A percentile compares a stretch with the other conserved stretches of the same genome.
Conservation (phyloP, 1,284 basidiomycete species). For the Ceratobasidium sp. region DNA sequence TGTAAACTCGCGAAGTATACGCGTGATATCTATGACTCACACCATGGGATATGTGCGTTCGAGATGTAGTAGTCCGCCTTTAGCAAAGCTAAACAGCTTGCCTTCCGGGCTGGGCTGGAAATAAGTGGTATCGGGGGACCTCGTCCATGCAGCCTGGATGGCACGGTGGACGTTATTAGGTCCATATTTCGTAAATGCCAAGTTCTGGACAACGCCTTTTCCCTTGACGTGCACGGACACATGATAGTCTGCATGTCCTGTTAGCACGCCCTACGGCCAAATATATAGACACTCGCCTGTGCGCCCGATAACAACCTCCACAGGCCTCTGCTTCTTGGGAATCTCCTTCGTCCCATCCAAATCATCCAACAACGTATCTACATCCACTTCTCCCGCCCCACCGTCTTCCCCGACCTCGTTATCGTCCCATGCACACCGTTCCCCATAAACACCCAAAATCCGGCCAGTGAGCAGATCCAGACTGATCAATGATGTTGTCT, state of each 20-base stretch:
- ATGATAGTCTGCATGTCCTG: conserved; percentile 53
- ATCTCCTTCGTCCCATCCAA: conserved; percentile 70
- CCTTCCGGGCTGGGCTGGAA: conserved; percentile 83
- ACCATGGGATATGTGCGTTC: conserved; percentile 71
- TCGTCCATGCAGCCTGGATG: conserved; percentile 74
- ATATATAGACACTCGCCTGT: conserved; percentile 71
- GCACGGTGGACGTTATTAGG: conserved; percentile 82
- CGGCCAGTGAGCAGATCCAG: conserved; percentile 87
- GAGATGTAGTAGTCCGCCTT: conserved; percentile 69
- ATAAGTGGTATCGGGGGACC: conserved; percentile 80
- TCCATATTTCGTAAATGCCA: conserved; percentile 86
- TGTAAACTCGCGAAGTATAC: conserved; percentile 45
- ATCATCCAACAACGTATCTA: conserved; percentile 71
- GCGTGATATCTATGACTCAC: conserved; percentile 54
- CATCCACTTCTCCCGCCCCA: conserved; percentile 52
- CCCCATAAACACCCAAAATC: conserved; percentile 76
- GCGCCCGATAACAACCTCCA: conserved; percentile 82
- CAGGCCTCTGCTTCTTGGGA: conserved; percentile 57
- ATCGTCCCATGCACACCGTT: conserved; percentile 78
- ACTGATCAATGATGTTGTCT: conserved; percentile 84
- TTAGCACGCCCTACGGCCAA: background rate
- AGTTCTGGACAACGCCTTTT: conserved; percentile 69
- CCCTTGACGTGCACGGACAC: conserved; percentile 56
- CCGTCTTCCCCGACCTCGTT: conserved; percentile 56
- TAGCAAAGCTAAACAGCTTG: conserved; percentile 74